These are phyloP conservation scores for Coemansia sp. DNA, from an alignment of 192 early-diverging fungal species.

Conservation along the genomic window DNA sequence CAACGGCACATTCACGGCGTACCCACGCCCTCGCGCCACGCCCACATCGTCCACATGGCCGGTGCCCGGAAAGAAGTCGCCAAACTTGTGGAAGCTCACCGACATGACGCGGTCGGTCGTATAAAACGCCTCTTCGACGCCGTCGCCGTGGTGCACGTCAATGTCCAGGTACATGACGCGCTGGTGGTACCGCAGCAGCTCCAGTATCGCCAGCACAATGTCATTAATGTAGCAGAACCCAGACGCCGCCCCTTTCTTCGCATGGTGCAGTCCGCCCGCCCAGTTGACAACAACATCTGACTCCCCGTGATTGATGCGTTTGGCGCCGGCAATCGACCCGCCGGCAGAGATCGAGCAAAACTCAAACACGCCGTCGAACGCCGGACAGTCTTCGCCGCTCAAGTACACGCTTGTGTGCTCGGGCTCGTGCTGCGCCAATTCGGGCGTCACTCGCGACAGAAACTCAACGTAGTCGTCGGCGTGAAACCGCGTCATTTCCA, in stretches of 20 bases:
- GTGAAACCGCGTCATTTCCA: slow-evolving; percentile 94
- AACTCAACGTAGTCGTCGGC: slow-evolving; percentile 94
- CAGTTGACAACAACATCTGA: slow-evolving; percentile 97
- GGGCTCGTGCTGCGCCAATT: slow-evolving; percentile 63
- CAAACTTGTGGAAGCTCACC: slow-evolving; percentile 97
- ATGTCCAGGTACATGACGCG: slow-evolving; percentile 97
- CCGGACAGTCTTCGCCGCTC: slow-evolving; percentile 93
- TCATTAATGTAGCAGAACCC: slow-evolving; percentile 99
- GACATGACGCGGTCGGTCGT: slow-evolving; percentile 99
- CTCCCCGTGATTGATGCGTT: slow-evolving; percentile 77
- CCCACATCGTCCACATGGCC: slow-evolving; percentile 93
- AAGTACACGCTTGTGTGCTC: slow-evolving; percentile 68
- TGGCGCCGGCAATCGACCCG: slow-evolving; percentile 91
- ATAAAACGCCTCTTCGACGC: slow-evolving; percentile 99
- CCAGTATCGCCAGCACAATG: slow-evolving; percentile 90
- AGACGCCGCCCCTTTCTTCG: slow-evolving; percentile 91
- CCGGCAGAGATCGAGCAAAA: slow-evolving; percentile 91
- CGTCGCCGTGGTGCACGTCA: slow-evolving; percentile 99
- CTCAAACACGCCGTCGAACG: slow-evolving; percentile 96
- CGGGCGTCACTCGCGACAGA: slow-evolving; percentile 75
- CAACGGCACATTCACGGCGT: slow-evolving; percentile 95
- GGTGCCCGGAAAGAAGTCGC: slow-evolving; percentile 98
- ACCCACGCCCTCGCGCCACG: slow-evolving; percentile 78
- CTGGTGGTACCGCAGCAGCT: slow-evolving; percentile 82
- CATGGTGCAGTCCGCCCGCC: slow-evolving; percentile 96